Evolutionary conservation across 441 rosid species (phyloP).

Genomic region (Adansonia grandidieri): DNA sequence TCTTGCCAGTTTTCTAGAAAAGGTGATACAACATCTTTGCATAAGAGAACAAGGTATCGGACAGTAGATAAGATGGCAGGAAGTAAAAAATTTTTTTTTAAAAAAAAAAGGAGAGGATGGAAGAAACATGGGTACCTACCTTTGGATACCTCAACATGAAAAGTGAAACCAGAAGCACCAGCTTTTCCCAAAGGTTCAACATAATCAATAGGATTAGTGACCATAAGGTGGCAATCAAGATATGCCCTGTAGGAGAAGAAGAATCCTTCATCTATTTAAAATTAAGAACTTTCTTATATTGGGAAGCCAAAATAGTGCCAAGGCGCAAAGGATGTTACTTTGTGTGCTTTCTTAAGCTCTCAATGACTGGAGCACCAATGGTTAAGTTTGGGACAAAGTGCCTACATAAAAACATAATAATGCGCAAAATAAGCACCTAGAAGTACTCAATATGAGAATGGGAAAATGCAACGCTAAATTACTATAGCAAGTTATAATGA

Average conservation of each 20-base stretch:
- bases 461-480: slow-evolving; percentile 5
- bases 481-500: neutral
- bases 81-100: too few species aligned
- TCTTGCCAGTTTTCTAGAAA: slow-evolving; percentile 83
- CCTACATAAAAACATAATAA: slow-evolving; percentile 41
- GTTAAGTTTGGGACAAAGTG: slow-evolving; percentile 92
- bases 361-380: slow-evolving; percentile 86
- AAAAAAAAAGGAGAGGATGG: neutral
- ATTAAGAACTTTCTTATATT: neutral
- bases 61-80: slow-evolving; percentile 6
- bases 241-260: slow-evolving; percentile 57
- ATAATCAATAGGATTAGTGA: slow-evolving; percentile 88
- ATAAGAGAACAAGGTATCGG: neutral
- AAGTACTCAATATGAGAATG: neutral
- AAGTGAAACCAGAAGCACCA: slow-evolving; percentile 95
- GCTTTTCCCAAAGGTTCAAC: slow-evolving; percentile 75
- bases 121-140: slow-evolving; percentile 42
- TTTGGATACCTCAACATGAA: slow-evolving; percentile 82
- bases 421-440: slow-evolving; percentile 18
- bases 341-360: slow-evolving; percentile 94
- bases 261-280: slow-evolving; percentile 6
- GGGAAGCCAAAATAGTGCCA: neutral
- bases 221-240: slow-evolving; percentile 97
- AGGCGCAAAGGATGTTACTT: slow-evolving; percentile 45
- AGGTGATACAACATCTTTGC: slow-evolving; percentile 21